A percentile compares a stretch with the other conserved stretches of the same genome.
phyloP scores from a whole-genome alignment of 2,329 filamentous ascomycete genomes.

The Pseudocercospora pini-densiflorae region DNA sequence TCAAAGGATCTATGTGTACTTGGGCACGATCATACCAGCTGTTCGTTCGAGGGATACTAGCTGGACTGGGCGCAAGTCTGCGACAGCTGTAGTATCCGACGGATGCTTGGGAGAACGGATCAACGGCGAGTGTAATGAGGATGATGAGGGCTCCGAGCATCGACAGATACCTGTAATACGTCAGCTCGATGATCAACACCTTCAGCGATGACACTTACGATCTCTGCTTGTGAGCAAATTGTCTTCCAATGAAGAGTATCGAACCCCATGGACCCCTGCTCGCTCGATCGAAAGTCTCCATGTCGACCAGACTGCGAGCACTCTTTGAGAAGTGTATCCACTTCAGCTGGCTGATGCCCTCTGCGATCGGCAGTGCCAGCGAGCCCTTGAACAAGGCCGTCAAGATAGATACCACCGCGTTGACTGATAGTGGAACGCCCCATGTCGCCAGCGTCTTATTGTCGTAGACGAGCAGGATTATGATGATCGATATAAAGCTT shows the following conservation, averaged over 20 bases:
- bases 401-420: slow-evolving; percentile 6
- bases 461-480: not conserved
- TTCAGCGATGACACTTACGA: not conserved
- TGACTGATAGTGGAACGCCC: not conserved
- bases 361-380: slow-evolving; percentile 2
- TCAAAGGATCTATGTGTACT: not conserved
- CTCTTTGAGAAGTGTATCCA: slow-evolving; percentile 18
- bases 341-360: slow-evolving; percentile 22
- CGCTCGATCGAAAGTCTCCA: slow-evolving; percentile 1
- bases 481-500: not conserved
- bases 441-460: not conserved
- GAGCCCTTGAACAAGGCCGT: not conserved
- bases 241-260: not conserved
- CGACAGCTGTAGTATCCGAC: not conserved
- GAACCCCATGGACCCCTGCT: slow-evolving; percentile 9
- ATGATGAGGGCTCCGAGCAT: not conserved
- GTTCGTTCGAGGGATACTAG: not conserved
- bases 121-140: not conserved
- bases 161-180: not conserved
- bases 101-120: not conserved
- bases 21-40: not conserved
- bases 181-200: not conserved
- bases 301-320: slow-evolving; percentile 4
- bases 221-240: not conserved
- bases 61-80: not conserved